Conservation (phyloP, 176 grass and related monocot species). For the Zea luxurians region DNA sequence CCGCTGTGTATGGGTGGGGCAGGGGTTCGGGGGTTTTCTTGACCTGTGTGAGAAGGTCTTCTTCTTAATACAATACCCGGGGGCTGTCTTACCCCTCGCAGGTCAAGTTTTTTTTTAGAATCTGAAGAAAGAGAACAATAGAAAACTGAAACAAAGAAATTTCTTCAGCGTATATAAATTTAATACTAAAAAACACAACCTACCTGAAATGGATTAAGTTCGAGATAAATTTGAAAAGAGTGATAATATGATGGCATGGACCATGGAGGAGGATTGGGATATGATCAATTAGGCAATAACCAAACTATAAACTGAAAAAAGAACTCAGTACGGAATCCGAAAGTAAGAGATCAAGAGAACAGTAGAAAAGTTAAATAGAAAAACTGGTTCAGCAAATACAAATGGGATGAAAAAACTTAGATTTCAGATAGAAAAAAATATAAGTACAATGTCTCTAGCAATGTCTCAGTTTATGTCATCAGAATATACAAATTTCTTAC, state of each 20-base stretch:
- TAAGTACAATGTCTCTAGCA: background rate
- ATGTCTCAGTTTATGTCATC: slow-evolving; percentile 17
- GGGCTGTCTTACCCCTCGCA: no score
- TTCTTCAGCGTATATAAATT: slow-evolving; percentile 22
- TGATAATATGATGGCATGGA: background rate
- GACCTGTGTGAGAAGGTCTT: no score
- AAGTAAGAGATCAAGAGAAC: background rate
- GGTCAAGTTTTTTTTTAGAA: no score
- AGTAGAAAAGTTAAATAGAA: background rate
- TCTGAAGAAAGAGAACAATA: background rate
- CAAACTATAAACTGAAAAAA: background rate
- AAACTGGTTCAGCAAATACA: slow-evolving; percentile 11
- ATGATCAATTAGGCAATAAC: background rate
- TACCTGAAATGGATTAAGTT: background rate
- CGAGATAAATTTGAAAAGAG: background rate
- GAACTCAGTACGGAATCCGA: background rate
- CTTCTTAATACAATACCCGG: no score
- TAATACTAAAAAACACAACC: slow-evolving; percentile 4
- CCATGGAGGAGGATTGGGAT: background rate
- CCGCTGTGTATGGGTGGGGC: no score
- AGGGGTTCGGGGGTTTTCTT: no score
- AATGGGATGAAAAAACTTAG: slow-evolving; percentile 7
- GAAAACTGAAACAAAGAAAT: background rate
- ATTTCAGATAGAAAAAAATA: background rate
- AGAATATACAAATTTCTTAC: slow-evolving; percentile 50